Percentiles rank a stretch among this genome's conserved stretches.
phyloP scores from a whole-genome alignment of 2,329 filamentous ascomycete genomes.

The Trichophyton rubrum region DNA sequence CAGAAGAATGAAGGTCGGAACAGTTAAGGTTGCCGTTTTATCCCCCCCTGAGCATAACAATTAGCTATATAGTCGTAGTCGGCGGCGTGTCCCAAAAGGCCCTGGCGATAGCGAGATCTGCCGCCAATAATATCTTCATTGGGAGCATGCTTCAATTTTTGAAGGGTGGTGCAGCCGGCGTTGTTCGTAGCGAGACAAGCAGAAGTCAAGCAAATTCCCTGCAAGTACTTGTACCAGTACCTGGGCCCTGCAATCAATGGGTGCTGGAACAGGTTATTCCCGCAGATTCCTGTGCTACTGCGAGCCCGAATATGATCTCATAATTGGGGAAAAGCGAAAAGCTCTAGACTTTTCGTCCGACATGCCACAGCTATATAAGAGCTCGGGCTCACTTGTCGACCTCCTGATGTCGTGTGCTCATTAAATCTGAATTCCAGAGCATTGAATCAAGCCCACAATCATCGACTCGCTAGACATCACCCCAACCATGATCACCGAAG shows the following conservation, averaged over 20 bases:
- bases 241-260: background rate
- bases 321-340: background rate
- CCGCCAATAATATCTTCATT: background rate
- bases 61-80: background rate
- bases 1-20: background rate
- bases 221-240: background rate
- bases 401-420: background rate
- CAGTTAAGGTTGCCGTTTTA: background rate
- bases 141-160: background rate
- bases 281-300: background rate
- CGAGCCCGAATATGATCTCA: background rate
- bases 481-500: background rate
- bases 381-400: background rate
- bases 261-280: background rate
- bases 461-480: background rate
- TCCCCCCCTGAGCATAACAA: background rate
- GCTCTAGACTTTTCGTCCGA: background rate
- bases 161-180: background rate
- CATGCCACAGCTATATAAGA: background rate
- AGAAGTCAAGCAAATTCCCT: background rate
- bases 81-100: background rate
- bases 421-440: background rate
- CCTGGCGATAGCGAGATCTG: background rate
- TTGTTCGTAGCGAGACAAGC: background rate
- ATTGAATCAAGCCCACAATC: background rate